These are phyloP conservation scores for Saccharomyces kudriavzevii DNA, from an alignment of 805 yeast genomes.

Conservation along the genomic window DNA sequence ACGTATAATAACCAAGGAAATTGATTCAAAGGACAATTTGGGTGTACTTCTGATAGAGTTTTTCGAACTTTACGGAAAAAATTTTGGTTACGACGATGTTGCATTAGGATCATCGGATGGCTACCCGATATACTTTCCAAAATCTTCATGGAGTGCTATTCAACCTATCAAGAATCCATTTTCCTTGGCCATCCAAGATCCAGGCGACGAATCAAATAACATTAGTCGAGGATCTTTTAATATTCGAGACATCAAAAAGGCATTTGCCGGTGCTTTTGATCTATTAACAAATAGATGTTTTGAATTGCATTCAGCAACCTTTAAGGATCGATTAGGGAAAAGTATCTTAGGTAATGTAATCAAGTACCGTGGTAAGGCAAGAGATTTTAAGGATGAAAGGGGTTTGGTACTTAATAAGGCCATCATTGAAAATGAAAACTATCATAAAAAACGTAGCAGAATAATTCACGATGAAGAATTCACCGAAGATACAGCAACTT, in stretches of 20 bases:
- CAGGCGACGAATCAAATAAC: constrained; percentile 75
- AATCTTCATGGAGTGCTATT: constrained; percentile 44
- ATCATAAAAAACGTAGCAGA: constrained; percentile 24
- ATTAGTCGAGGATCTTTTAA: constrained; percentile 81
- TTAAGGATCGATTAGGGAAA: constrained; percentile 58
- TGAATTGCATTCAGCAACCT: constrained; percentile 57
- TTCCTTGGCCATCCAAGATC: constrained; percentile 77
- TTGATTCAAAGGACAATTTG: constrained; percentile 62
- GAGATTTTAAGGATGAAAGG: constrained; percentile 76
- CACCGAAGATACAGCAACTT: constrained; percentile 18
- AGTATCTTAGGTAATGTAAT: constrained; percentile 76
- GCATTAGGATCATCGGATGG: constrained; percentile 58
- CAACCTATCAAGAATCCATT: constrained; percentile 47
- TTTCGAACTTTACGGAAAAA: constrained; percentile 83
- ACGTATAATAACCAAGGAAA: constrained; percentile 54
- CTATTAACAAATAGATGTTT: constrained; percentile 67
- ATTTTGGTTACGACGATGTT: constrained; percentile 76
- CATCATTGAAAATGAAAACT: constrained; percentile 28
- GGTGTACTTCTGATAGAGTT: constrained; percentile 86
- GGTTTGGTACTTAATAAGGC: constrained; percentile 56
- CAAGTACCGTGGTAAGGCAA: constrained; percentile 59
- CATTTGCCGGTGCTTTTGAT: constrained; percentile 85
- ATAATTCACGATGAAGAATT: constrained; percentile 18
- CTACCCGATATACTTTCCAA: constrained; percentile 50
- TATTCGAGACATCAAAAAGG: constrained; percentile 67